Evolutionary conservation across 768 basidiomycete species (phyloP).

Genomic region (Cubamyces sp.): DNA sequence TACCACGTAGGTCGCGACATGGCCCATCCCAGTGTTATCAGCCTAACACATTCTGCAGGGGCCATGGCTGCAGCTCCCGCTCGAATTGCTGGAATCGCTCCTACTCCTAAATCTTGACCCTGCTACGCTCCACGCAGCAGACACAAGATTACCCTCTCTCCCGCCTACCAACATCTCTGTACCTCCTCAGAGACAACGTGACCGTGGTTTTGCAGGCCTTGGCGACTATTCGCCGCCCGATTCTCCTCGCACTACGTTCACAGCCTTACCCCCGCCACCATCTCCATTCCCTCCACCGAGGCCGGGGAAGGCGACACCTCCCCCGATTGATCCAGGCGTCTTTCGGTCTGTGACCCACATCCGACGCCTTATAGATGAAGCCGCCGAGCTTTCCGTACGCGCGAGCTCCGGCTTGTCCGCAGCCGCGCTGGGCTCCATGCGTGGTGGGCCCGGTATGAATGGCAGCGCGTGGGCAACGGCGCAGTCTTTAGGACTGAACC

Average conservation of each 20-base stretch:
- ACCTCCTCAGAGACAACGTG: constrained; percentile 43
- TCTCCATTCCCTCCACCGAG: constrained; percentile 57
- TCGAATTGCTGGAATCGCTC: constrained; percentile 84
- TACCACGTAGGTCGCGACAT: constrained; percentile 68
- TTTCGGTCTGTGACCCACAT: constrained; percentile 78
- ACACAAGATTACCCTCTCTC: constrained; percentile 44
- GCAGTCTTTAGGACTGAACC: constrained; percentile 66
- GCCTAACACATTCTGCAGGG: constrained; percentile 55
- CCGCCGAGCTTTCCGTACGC: constrained; percentile 84
- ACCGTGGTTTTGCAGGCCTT: constrained; percentile 50
- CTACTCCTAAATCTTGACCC: constrained; percentile 80
- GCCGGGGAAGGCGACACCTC: constrained; percentile 73
- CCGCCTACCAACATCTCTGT: constrained; percentile 30
- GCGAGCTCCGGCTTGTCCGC: constrained; percentile 85
- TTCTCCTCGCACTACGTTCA: constrained; percentile 32
- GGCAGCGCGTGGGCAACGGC: constrained; percentile 63
- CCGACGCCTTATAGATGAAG: constrained; percentile 85
- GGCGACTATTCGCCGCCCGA: constrained; percentile 44
- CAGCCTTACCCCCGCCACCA: constrained; percentile 40
- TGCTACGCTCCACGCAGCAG: constrained; percentile 53
- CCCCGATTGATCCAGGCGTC: constrained; percentile 88
- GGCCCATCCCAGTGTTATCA: background rate
- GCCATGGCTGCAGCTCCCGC: constrained; percentile 88
- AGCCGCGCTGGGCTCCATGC: constrained; percentile 70
- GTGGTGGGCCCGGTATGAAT: constrained; percentile 45